phyloP scores from a whole-genome alignment of 1,284 basidiomycete species.

The Cutaneotrichosporon arboriforme region DNA sequence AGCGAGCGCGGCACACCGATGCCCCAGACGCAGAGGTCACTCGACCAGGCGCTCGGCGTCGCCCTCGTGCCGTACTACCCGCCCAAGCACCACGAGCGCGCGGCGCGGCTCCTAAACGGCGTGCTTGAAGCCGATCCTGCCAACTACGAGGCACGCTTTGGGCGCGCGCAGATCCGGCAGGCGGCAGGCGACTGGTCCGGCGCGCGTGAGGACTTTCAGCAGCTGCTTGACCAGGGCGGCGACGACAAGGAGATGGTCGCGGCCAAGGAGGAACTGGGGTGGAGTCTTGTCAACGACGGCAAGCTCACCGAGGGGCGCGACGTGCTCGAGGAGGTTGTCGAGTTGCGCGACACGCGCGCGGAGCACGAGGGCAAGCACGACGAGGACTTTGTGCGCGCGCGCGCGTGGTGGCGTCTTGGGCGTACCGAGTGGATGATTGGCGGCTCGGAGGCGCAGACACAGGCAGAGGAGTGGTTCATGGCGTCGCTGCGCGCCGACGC shows the following conservation, averaged over 20 bases:
- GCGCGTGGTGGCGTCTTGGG: conserved; percentile 80
- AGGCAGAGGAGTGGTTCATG: conserved; percentile 77
- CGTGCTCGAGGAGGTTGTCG: conserved; percentile 59
- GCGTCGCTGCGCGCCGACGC: conserved; percentile 69
- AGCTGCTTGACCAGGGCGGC: conserved; percentile 46
- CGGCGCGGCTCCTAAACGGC: conserved; percentile 65
- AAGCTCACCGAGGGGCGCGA: conserved; percentile 55
- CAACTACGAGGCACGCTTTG: conserved; percentile 66
- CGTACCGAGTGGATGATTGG: conserved; percentile 69
- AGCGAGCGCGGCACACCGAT: conserved; percentile 56
- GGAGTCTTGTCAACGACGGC: conserved; percentile 68
- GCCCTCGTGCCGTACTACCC: conserved; percentile 80
- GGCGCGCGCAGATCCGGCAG: conserved; percentile 68
- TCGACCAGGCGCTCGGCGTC: conserved; percentile 42
- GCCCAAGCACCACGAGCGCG: conserved; percentile 81
- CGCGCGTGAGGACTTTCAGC: conserved; percentile 61
- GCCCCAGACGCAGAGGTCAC: conserved; percentile 26
- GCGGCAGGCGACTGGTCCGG: conserved; percentile 62
- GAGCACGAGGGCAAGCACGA: conserved; percentile 52
- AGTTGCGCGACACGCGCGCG: conserved; percentile 55
- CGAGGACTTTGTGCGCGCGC: conserved; percentile 54
- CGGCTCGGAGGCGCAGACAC: conserved; percentile 50
- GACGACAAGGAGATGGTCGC: conserved; percentile 54
- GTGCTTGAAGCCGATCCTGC: conserved; percentile 61
- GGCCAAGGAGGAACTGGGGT: conserved; percentile 75